A percentile compares a stretch with the other conserved stretches of the same genome.
Conservation (phyloP, 306 rosid species). For the Abrus pulchellus region DNA sequence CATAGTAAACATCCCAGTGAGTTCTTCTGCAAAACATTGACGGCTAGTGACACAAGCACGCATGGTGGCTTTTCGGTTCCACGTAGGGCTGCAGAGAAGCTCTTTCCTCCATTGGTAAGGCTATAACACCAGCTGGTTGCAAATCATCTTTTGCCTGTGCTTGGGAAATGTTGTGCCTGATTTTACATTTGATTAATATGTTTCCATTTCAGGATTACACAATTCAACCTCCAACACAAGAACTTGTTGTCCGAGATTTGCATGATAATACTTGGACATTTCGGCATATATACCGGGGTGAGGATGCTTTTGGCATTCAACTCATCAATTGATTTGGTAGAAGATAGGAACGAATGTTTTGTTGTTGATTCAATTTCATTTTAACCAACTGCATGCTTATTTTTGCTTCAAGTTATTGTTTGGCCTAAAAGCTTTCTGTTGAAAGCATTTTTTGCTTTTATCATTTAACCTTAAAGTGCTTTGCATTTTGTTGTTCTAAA, state of each 20-base stretch:
- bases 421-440: neutral
- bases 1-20: slow-evolving; percentile 92
- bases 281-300: slow-evolving; percentile 94
- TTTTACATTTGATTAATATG: slow-evolving; percentile 7
- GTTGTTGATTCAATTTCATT: slow-evolving; percentile 19
- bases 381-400: neutral
- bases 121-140: neutral
- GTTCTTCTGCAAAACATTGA: slow-evolving; percentile 95
- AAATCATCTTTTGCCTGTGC: neutral
- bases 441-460: neutral
- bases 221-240: slow-evolving; percentile 93
- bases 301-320: slow-evolving; percentile 43
- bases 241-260: slow-evolving; percentile 90
- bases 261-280: slow-evolving; percentile 92
- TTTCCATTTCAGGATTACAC: slow-evolving; percentile 73
- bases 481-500: neutral
- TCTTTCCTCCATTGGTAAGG: slow-evolving; percentile 84
- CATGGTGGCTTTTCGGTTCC: slow-evolving; percentile 98
- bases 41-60: slow-evolving; percentile 96
- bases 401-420: slow-evolving; percentile 24
- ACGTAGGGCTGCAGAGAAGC: slow-evolving; percentile 95
- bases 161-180: neutral
- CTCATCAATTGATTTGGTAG: slow-evolving; percentile 16
- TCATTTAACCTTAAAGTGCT: neutral
- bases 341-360: neutral